Evolutionary conservation across 768 basidiomycete genomes (phyloP).

Genomic region (Russula earlei): DNA sequence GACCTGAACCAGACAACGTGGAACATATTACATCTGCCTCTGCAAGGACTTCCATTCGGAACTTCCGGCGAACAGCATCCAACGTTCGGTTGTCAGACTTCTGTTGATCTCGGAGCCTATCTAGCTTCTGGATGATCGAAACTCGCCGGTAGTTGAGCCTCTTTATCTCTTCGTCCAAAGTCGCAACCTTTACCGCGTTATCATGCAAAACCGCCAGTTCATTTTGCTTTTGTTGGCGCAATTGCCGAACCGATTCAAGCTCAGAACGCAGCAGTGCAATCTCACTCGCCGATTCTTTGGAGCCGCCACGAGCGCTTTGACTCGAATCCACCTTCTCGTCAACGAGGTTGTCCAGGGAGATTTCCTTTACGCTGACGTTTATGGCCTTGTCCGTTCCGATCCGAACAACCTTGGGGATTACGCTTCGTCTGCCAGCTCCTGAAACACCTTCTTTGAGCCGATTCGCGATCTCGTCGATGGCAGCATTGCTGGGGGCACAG

Average conservation of each 20-base stretch:
- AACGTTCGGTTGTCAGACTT: slow-evolving; percentile 72
- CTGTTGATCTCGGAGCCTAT: slow-evolving; percentile 73
- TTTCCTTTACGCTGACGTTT: slow-evolving; percentile 70
- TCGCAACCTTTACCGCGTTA: slow-evolving; percentile 41
- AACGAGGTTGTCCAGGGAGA: slow-evolving; percentile 81
- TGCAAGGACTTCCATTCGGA: slow-evolving; percentile 63
- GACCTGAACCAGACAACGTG: slow-evolving; percentile 89
- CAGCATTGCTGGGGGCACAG: slow-evolving; percentile 97
- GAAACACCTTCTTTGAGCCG: slow-evolving; percentile 76
- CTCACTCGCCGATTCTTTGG: slow-evolving; percentile 47
- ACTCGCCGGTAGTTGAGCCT: slow-evolving; percentile 56
- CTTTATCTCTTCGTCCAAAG: slow-evolving; percentile 65
- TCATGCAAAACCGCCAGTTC: slow-evolving; percentile 51
- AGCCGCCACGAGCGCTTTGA: slow-evolving; percentile 28
- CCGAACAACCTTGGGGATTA: slow-evolving; percentile 79
- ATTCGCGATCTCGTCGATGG: slow-evolving; percentile 90
- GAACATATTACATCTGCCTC: slow-evolving; percentile 92
- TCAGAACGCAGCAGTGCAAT: slow-evolving; percentile 53
- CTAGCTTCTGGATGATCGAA: slow-evolving; percentile 55
- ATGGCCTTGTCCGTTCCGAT: slow-evolving; percentile 71
- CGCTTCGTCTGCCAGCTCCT: slow-evolving; percentile 41
- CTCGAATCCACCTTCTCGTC: slow-evolving; percentile 56
- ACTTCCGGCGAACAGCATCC: slow-evolving; percentile 70
- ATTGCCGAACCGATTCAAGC: slow-evolving; percentile 56
- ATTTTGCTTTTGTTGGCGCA: slow-evolving; percentile 47